These are phyloP conservation scores for Dioscorea alata DNA, from an alignment of 106 monocot species.

Conservation along the genomic window DNA sequence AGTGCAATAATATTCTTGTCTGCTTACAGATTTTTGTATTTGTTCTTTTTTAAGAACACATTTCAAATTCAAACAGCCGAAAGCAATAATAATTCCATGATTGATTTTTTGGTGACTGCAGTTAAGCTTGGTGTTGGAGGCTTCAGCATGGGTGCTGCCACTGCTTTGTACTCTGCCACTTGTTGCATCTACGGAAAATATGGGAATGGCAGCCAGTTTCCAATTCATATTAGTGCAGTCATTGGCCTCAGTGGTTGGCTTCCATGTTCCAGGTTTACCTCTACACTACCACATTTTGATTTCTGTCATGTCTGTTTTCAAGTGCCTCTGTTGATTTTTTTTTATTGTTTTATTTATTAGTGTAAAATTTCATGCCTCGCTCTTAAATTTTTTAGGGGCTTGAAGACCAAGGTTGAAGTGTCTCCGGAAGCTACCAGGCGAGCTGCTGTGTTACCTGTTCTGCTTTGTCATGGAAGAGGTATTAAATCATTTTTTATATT, in stretches of 20 bases:
- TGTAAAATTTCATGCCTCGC: background rate
- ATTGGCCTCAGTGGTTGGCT: constrained; percentile 94
- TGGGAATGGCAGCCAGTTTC: constrained; percentile 55
- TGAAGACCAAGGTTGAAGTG: constrained; percentile 70
- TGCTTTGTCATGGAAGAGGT: constrained; percentile 94
- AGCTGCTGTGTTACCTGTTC: constrained; percentile 65
- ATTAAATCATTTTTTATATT: background rate
- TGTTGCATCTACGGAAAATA: constrained; percentile 70
- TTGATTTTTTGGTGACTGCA: constrained; percentile 12
- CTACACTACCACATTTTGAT: background rate
- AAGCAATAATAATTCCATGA: no score
- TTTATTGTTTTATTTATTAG: no score
- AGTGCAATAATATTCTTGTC: background rate
- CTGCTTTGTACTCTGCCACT: constrained; percentile 81
- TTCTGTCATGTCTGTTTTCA: no score
- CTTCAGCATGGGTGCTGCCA: constrained; percentile 90
- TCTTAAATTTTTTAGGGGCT: constrained; percentile 34
- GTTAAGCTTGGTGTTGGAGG: constrained; percentile 91
- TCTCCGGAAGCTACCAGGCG: constrained; percentile 57
- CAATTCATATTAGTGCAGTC: constrained; percentile 59
- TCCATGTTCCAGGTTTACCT: constrained; percentile 67
- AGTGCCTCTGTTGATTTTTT: no score
- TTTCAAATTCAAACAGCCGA: no score
- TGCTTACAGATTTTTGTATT: background rate
- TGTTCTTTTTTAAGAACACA: no score